These are phyloP conservation scores for Cicer pinnatifidum DNA, from an alignment of 306 rosid species.

Conservation along the genomic window DNA sequence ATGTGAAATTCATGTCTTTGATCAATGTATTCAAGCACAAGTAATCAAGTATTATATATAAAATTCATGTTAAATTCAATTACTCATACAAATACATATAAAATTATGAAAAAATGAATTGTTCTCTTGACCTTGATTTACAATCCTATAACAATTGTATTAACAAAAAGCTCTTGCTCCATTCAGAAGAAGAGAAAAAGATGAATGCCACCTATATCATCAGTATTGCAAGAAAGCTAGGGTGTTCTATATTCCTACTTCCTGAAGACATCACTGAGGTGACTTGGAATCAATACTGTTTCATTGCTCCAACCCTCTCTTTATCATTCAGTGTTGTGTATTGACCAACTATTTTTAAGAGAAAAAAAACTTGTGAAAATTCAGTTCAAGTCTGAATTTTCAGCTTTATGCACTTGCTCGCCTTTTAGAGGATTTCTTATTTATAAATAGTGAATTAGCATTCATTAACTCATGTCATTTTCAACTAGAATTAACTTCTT, in stretches of 20 bases:
- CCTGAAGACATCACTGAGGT: constrained; percentile 99
- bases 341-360: not conserved
- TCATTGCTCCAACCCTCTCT: not conserved
- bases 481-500: not conserved
- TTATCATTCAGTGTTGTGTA: not conserved
- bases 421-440: not conserved
- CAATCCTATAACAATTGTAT: constrained; percentile 13
- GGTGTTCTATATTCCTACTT: constrained; percentile 93
- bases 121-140: no score
- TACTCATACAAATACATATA: not conserved
- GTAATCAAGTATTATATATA: not conserved
- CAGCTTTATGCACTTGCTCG: no score
- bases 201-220: constrained; percentile 96
- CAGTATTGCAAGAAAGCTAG: constrained; percentile 97
- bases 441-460: not conserved
- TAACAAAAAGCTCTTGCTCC: constrained; percentile 20
- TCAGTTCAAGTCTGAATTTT: not conserved
- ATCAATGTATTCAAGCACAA: not conserved
- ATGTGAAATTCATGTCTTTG: not conserved
- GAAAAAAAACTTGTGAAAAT: not conserved
- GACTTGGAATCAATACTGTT: constrained; percentile 28
- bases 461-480: constrained; percentile 16
- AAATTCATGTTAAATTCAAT: not conserved
- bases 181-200: constrained; percentile 86
- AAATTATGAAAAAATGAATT: no score